Conservation (phyloP, 352 stramenopile genomes). For the Pythium utonaiense region DNA sequence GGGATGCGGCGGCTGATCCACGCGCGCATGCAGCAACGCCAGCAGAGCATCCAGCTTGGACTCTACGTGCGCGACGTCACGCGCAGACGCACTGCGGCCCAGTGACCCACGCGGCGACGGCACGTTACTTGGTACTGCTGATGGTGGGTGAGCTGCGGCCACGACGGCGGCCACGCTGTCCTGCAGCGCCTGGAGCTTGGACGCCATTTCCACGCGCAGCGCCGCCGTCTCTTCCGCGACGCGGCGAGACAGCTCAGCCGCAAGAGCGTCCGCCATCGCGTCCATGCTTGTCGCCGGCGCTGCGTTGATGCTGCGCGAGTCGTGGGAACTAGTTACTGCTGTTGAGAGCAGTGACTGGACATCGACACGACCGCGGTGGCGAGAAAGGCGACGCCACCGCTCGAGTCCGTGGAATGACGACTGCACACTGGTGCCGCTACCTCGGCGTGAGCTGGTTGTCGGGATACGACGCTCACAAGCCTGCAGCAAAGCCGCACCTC, state of each 20-base stretch:
- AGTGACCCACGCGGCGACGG: neutral
- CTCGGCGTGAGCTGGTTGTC: neutral
- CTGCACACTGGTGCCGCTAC: neutral
- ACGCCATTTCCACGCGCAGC: constrained; percentile 6
- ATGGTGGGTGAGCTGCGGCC: neutral
- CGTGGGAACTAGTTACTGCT: neutral
- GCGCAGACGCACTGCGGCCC: neutral
- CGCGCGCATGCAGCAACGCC: neutral
- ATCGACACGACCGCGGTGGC: neutral
- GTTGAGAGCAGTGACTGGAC: neutral
- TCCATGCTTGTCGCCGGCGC: neutral
- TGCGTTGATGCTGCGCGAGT: neutral
- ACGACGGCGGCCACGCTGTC: constrained; percentile 1
- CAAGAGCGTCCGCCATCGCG: neutral
- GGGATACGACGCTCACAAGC: constrained; percentile 20
- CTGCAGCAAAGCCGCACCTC: constrained; percentile 30
- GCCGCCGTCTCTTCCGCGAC: constrained; percentile 3
- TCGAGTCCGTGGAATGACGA: constrained; percentile 6
- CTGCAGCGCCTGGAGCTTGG: constrained; percentile 9
- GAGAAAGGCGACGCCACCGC: neutral
- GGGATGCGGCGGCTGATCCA: neutral
- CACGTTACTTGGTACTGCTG: neutral
- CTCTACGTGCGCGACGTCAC: constrained; percentile 13
- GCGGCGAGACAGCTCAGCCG: constrained; percentile 8
- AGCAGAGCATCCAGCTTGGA: constrained; percentile 16